phyloP scores from a whole-genome alignment of 1,139 yeast species.

The Geotrichum candidum region DNA sequence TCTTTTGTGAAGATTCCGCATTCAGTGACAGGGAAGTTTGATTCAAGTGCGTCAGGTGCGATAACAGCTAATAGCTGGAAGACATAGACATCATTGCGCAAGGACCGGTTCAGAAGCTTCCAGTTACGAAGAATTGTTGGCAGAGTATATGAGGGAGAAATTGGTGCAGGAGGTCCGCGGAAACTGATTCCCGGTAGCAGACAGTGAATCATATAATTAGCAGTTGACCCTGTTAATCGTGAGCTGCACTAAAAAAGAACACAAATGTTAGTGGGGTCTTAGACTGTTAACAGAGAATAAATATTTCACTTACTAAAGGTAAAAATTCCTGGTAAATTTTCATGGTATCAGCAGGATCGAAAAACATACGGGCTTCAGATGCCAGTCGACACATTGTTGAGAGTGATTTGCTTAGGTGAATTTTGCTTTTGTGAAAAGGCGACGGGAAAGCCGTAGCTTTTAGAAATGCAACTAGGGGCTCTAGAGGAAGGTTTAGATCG shows the following conservation, averaged over 20 bases:
- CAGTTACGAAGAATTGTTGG: constrained; percentile 71
- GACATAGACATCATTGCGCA: constrained; percentile 60
- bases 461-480: constrained; percentile 11
- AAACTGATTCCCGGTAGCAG: constrained; percentile 28
- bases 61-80: constrained; percentile 62
- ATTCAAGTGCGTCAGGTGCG: constrained; percentile 42
- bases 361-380: constrained; percentile 45
- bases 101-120: constrained; percentile 53
- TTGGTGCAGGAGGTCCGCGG: constrained; percentile 16
- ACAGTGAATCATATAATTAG: constrained; percentile 11
- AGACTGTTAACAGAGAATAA: background rate
- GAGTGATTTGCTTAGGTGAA: constrained; percentile 35
- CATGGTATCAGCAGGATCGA: constrained; percentile 32
- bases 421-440: constrained; percentile 20
- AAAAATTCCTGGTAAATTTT: constrained; percentile 43
- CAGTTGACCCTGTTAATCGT: constrained; percentile 9
- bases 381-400: constrained; percentile 43
- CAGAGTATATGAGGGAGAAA: constrained; percentile 27
- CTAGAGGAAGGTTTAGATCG: constrained; percentile 15
- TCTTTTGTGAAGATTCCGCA: constrained; percentile 59
- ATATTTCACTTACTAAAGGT: constrained; percentile 35
- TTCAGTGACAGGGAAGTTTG: constrained; percentile 35
- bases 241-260: background rate
- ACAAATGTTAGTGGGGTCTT: constrained; percentile 5
- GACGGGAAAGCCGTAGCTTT: constrained; percentile 7